Percentiles rank a stretch among this genome's conserved stretches.
These are phyloP conservation scores for Oemleria cerasiformis DNA, from an alignment of 306 rosid genomes.

Conservation along the genomic window DNA sequence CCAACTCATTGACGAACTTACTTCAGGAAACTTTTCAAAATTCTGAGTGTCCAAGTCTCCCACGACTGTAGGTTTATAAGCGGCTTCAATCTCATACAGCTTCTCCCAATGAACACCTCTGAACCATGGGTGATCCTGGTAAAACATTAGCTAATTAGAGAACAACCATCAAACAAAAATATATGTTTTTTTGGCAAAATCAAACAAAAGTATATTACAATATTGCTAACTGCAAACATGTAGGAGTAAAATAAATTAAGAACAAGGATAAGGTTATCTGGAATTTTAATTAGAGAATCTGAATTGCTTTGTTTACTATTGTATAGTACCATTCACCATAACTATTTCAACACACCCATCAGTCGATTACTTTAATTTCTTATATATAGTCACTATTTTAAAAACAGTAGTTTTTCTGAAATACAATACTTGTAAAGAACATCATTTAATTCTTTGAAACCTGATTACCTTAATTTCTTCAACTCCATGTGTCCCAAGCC, in stretches of 20 bases:
- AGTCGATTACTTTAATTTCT: neutral
- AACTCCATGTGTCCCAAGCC: conserved; percentile 85
- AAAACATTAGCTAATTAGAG: conserved; percentile 25
- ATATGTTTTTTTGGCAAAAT: neutral
- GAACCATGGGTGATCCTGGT: conserved; percentile 98
- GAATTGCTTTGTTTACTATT: neutral
- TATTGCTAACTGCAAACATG: conserved; percentile 2
- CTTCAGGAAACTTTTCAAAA: conserved; percentile 96
- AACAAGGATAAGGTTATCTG: neutral
- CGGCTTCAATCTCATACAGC: conserved; percentile 94
- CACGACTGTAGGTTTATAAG: conserved; percentile 72
- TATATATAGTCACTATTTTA: neutral
- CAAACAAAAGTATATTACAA: neutral
- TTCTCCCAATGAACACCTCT: conserved; percentile 74
- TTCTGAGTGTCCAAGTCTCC: conserved; percentile 97
- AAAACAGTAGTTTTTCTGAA: conserved; percentile 2
- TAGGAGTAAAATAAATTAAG: neutral
- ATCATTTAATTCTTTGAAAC: conserved; percentile 15
- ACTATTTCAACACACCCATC: neutral
- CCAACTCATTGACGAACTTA: conserved; percentile 36
- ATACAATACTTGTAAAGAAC: conserved; percentile 13
- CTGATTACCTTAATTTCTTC: conserved; percentile 89
- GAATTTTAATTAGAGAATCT: neutral
- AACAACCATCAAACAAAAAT: neutral
- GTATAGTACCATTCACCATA: neutral